Evolutionary conservation across 2,329 filamentous ascomycete genomes (phyloP), one percentile per base, ranked within the genome.

Genomic region (Didymella pinodella): DNA sequence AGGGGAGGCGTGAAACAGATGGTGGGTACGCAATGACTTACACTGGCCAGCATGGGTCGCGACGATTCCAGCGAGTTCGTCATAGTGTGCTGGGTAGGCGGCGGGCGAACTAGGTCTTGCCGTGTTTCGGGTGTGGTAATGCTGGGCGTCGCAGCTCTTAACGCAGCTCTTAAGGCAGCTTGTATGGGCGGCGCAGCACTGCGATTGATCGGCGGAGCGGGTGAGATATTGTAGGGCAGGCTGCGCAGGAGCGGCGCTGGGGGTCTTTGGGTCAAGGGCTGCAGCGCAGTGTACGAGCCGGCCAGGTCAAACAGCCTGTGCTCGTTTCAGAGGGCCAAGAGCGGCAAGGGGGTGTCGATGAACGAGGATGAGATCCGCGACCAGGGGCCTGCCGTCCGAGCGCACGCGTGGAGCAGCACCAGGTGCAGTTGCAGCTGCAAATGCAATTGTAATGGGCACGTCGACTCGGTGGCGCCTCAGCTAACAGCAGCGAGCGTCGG

Each of bases 1-100:
- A 68, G 63, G 61, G 64, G 53, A 66, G 29, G 61, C 47, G 59
- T 75, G 70, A 76, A 75, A 74, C 69, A 62, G 58, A 53, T 52
- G 57, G 64, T 67, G 64, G 63, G 64, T 62, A 65, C 68, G 66
- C 57, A 65, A 62, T 53, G 67, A 72, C 75, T 75, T 72, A 78
- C 76, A 61, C 64, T 74, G 71, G 75, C 73, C 65, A 78, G 73
- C 63, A 78, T 78, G 65, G 76, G 75, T 65, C 76, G 69, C 60
- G 74, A 75, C 8, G 75, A 77, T 64, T 78, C 76, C 29, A 77
- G 64, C 49, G 76, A 78, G 66, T 72, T 76, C 28, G 75, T 72
- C 76, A 78, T 78, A 55, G 50, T 70, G 61, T 45, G 56, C 25
- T 61, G 38, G 40, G 52, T 25, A 36, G 31, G 31, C 47, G 48